Percentiles rank a stretch among this genome's conserved stretches.
These are phyloP conservation scores for Aspergillus carbonarius DNA, from an alignment of 2,329 filamentous ascomycete species.

Conservation along the genomic window DNA sequence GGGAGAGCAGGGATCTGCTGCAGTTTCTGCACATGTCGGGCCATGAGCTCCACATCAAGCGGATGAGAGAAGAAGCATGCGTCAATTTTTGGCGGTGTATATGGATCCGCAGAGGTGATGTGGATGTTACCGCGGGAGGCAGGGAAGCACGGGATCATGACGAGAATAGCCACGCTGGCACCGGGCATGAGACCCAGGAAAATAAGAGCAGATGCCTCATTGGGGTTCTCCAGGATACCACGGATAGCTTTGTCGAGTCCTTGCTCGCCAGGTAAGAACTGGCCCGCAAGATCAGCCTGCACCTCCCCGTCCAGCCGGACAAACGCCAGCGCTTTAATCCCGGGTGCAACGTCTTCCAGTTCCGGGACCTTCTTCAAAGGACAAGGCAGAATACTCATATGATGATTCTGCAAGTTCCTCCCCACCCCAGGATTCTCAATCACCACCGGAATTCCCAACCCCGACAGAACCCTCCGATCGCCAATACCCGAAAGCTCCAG, in stretches of 20 bases:
- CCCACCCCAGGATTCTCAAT: background rate
- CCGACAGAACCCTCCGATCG: conserved; percentile 24
- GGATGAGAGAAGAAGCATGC: conserved; percentile 7
- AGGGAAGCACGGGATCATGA: background rate
- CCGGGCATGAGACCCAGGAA: background rate
- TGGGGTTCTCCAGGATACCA: conserved; percentile 9
- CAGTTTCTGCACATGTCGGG: conserved; percentile 15
- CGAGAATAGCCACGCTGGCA: background rate
- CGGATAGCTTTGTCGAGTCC: background rate
- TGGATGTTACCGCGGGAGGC: background rate
- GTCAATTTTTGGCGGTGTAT: background rate
- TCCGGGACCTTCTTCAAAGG: conserved; percentile 4
- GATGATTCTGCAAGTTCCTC: background rate
- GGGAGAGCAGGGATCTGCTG: conserved; percentile 6
- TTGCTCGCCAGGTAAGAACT: background rate
- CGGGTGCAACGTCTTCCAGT: background rate
- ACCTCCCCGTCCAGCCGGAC: conserved; percentile 1
- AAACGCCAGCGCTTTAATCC: conserved; percentile 12
- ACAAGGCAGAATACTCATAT: conserved; percentile 15
- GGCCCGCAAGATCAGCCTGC: background rate
- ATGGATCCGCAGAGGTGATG: background rate
- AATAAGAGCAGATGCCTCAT: conserved; percentile 11
- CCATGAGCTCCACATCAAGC: conserved; percentile 18
- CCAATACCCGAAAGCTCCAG: conserved; percentile 64
- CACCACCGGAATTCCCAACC: background rate